These are phyloP conservation scores for Balakata baccata DNA, from an alignment of 345 rosid species.

Conservation along the genomic window DNA sequence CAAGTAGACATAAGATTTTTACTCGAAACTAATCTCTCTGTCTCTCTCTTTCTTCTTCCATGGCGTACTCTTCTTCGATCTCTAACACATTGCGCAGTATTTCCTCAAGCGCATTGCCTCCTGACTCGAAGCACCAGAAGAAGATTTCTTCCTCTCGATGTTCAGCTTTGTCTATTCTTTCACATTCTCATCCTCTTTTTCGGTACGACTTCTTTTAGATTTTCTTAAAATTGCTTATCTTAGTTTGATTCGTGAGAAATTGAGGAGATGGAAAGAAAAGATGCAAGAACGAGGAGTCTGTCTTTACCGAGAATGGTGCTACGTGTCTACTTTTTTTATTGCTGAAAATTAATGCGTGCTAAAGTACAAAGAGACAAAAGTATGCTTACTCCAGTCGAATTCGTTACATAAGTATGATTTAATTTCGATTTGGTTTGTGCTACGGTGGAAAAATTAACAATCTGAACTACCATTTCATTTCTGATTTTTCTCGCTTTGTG, in stretches of 20 bases:
- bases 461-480: background rate
- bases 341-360: background rate
- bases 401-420: background rate
- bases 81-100: conserved; percentile 17
- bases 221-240: background rate
- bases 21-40: background rate
- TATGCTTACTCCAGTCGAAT: background rate
- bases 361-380: background rate
- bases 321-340: background rate
- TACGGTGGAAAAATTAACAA: background rate
- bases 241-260: conserved; percentile 14
- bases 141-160: conserved; percentile 23
- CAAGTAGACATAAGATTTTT: background rate
- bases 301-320: background rate
- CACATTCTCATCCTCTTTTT: conserved; percentile 22
- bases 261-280: too few relatives aligned
- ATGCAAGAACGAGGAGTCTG: background rate
- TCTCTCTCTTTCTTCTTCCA: background rate
- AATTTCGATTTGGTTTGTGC: background rate
- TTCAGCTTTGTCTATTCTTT: conserved; percentile 14
- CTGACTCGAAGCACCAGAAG: conserved; percentile 7
- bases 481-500: background rate
- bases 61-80: conserved; percentile 37
- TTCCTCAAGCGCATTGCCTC: conserved; percentile 15
- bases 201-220: conserved; percentile 8